A percentile compares a stretch with the other conserved stretches of the same genome.
These are phyloP conservation scores for Gossypium raimondii DNA, from an alignment of 345 rosid genomes.

Conservation along the genomic window DNA sequence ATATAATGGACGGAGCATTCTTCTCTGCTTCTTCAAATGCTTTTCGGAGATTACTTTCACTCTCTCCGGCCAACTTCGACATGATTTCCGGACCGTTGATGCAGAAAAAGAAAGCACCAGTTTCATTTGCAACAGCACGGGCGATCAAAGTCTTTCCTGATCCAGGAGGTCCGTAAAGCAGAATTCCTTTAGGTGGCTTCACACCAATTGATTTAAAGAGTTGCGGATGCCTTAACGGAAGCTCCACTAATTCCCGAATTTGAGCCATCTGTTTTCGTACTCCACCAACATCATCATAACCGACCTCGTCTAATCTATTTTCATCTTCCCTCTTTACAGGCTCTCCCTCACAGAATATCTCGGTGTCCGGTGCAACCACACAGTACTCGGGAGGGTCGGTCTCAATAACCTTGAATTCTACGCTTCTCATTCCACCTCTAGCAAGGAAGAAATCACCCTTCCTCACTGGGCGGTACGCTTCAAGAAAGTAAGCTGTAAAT, in stretches of 20 bases:
- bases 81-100: slow-evolving; percentile 95
- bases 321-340: slow-evolving; percentile 89
- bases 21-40: slow-evolving; percentile 98
- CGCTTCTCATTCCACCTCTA: slow-evolving; percentile 97
- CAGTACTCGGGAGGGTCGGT: slow-evolving; percentile 88
- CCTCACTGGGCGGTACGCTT: slow-evolving; percentile 93
- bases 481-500: slow-evolving; percentile 78
- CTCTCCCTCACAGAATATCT: slow-evolving; percentile 96
- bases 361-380: slow-evolving; percentile 98
- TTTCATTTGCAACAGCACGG: slow-evolving; percentile 93
- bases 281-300: slow-evolving; percentile 98
- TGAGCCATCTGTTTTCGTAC: slow-evolving; percentile 99
- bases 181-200: slow-evolving; percentile 93
- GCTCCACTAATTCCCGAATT: slow-evolving; percentile 90
- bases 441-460: slow-evolving; percentile 93
- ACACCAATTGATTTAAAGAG: slow-evolving; percentile 96
- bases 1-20: slow-evolving; percentile 92
- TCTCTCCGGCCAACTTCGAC: slow-evolving; percentile 97
- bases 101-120: slow-evolving; percentile 95
- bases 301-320: slow-evolving; percentile 83
- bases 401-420: slow-evolving; percentile 84
- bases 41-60: slow-evolving; percentile 95
- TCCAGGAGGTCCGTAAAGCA: slow-evolving; percentile 87
- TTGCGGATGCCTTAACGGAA: slow-evolving; percentile 91
- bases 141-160: slow-evolving; percentile 95